phyloP scores from a whole-genome alignment of 2,329 filamentous ascomycete species.

The Cordyceps militaris region DNA sequence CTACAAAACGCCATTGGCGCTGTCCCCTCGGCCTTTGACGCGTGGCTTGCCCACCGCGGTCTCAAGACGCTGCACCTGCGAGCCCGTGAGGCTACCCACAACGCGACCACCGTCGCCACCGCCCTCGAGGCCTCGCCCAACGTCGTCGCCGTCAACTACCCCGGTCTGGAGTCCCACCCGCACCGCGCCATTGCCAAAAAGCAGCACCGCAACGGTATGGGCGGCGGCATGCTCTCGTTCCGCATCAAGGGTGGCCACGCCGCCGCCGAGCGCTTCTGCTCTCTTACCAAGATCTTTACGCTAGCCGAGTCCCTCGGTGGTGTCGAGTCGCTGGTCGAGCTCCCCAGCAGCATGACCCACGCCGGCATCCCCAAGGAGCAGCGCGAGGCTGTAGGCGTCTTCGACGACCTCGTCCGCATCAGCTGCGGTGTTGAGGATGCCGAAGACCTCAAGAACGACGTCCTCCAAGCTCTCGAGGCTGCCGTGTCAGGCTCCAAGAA shows the following conservation, averaged over 20 bases:
- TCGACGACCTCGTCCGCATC: conserved; percentile 85
- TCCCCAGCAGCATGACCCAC: conserved; percentile 95
- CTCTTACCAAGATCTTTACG: conserved; percentile 81
- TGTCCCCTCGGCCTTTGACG: conserved; percentile 90
- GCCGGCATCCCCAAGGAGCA: conserved; percentile 87
- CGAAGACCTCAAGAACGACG: conserved; percentile 74
- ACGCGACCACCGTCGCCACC: conserved; percentile 69
- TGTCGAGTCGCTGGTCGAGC: conserved; percentile 84
- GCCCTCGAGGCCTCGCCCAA: conserved; percentile 73
- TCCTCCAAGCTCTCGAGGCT: conserved; percentile 73
- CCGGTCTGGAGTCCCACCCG: conserved; percentile 79
- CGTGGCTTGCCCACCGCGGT: conserved; percentile 94
- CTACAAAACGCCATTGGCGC: conserved; percentile 97
- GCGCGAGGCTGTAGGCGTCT: conserved; percentile 88
- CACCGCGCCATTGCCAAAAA: conserved; percentile 77
- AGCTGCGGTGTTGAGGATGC: conserved; percentile 93
- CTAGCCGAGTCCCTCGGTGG: conserved; percentile 89
- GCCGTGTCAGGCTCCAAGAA: conserved; percentile 42
- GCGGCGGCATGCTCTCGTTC: conserved; percentile 97
- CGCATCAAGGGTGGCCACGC: conserved; percentile 78
- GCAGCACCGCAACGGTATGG: conserved; percentile 91
- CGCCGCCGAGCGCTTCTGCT: conserved; percentile 89
- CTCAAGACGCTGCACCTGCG: conserved; percentile 95
- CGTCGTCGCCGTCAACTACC: conserved; percentile 91
- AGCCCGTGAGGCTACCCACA: conserved; percentile 74